A percentile compares a stretch with the other conserved stretches of the same genome.
Conservation (phyloP, 2,329 filamentous ascomycete genomes). For the Penicillium occitanis region DNA sequence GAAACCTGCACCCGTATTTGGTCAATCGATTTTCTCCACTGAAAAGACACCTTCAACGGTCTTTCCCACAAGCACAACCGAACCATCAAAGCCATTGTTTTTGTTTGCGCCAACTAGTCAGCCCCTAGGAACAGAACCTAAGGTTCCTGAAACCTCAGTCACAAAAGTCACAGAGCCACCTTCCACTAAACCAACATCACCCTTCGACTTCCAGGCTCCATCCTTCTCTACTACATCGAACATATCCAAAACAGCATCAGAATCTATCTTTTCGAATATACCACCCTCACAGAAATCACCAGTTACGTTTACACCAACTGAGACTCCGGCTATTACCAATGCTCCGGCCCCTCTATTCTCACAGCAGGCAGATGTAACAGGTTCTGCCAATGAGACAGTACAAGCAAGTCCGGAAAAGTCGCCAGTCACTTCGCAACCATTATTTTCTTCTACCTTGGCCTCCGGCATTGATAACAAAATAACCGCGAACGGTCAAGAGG, state of each 20-base stretch:
- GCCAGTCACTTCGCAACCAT: neutral
- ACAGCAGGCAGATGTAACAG: neutral
- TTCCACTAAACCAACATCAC: neutral
- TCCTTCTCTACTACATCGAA: neutral
- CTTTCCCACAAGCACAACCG: neutral
- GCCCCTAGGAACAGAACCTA: neutral
- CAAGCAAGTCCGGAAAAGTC: neutral
- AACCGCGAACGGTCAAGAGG: neutral
- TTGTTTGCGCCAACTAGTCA: neutral
- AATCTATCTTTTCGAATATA: slow-evolving; percentile 6
- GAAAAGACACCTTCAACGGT: neutral
- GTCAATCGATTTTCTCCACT: neutral
- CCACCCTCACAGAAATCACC: neutral
- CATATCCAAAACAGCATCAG: neutral
- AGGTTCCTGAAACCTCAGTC: neutral
- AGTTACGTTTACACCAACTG: neutral
- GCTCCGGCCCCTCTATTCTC: neutral
- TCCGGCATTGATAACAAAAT: neutral
- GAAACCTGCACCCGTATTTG: neutral
- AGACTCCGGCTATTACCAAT: neutral
- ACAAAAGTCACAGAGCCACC: neutral
- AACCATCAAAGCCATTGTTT: slow-evolving; percentile 7
- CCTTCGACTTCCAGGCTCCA: slow-evolving; percentile 3
- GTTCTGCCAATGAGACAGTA: neutral
- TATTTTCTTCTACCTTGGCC: neutral